Base-by-base conservation (phyloP, 306 rosid genomes). In the Nissolia schottii region DNA sequence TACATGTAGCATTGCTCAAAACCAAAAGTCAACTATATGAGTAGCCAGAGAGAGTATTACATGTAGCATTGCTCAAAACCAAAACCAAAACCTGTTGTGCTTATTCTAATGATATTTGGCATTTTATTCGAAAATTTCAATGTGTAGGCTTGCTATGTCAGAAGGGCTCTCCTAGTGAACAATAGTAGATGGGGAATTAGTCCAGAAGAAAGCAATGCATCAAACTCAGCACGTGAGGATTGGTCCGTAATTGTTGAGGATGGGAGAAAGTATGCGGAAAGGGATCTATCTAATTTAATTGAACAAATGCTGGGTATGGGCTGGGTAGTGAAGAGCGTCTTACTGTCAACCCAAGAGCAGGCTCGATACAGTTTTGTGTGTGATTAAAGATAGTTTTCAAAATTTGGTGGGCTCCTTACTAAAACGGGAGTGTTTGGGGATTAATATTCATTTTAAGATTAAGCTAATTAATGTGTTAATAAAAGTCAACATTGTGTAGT, bases 101-200 rank as follows among this genome's bases (percentile, higher is more conserved):
- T 75, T 15, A 19, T 62, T 18, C 23, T 37, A 35, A 64, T 43
- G 53, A 73, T 60, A 22, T 12, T 73, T 34, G 75, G 24, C 25
- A 2, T 19, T 34, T 55, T 31, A 6, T 13, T 2, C 8, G 29
- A 5, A 4, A 38, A 35, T 12, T 65, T 8, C 63, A 2, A 34
- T 68, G 35, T 77, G 43, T 50, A 88, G 98, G 93, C 97, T 12
- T 93, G 93, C 79, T 88, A 78, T 61, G 71, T 88, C 72, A 88
- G 87, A 35, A 87, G 59, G 76, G 72, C 71, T 41, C 80, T 85
- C 22, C 64, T 82, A 70, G 64, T 38, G 73, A 83, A 83, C 41
- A 25, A 28, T 29, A 78, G 49, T 34, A 56, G 51, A 64, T 82
- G 86, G 92, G 85, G 71, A 63, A 55, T 45, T 58, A 55, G 69